These are phyloP conservation scores for Solioccasus polychromus DNA, from an alignment of 768 basidiomycete species.

Conservation along the genomic window DNA sequence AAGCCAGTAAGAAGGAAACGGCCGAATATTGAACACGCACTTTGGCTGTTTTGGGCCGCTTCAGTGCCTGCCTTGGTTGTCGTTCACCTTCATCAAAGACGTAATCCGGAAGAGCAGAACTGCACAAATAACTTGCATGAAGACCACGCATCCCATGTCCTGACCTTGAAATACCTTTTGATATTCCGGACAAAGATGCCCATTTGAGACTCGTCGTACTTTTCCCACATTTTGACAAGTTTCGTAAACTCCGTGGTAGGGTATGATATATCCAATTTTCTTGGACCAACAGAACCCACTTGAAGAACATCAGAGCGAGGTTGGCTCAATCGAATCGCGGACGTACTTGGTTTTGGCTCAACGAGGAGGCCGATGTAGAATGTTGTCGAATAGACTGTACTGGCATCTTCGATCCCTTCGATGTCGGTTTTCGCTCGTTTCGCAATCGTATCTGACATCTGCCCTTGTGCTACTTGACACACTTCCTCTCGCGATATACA, in stretches of 20 bases:
- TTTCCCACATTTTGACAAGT: slow-evolving; percentile 93
- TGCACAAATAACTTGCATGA: slow-evolving; percentile 32
- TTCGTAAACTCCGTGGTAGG: slow-evolving; percentile 95
- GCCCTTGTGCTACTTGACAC: slow-evolving; percentile 82
- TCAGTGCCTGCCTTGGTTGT: slow-evolving; percentile 64
- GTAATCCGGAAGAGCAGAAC: slow-evolving; percentile 74
- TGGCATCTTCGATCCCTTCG: slow-evolving; percentile 70
- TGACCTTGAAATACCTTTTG: slow-evolving; percentile 58
- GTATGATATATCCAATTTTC: slow-evolving; percentile 93
- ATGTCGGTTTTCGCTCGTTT: slow-evolving; percentile 78
- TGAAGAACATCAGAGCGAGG: slow-evolving; percentile 21
- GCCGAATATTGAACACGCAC: slow-evolving; percentile 35
- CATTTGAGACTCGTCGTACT: slow-evolving; percentile 89
- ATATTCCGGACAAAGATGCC: slow-evolving; percentile 92
- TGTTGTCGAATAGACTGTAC: slow-evolving; percentile 89
- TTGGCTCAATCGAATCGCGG: slow-evolving; percentile 11
- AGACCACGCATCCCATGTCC: slow-evolving; percentile 10
- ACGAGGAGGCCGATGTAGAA: slow-evolving; percentile 96
- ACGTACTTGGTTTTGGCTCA: slow-evolving; percentile 85
- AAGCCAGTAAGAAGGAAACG: slow-evolving; percentile 11
- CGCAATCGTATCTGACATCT: slow-evolving; percentile 67
- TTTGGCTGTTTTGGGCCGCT: slow-evolving; percentile 66
- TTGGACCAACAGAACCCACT: slow-evolving; percentile 76
- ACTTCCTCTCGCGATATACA: slow-evolving; percentile 88
- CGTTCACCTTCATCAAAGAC: slow-evolving; percentile 83